A percentile compares a stretch with the other conserved stretches of the same genome.
Evolutionary conservation across 2,329 filamentous ascomycete species (phyloP).

Genomic region (Zelopaecilomyces penicillatus): DNA sequence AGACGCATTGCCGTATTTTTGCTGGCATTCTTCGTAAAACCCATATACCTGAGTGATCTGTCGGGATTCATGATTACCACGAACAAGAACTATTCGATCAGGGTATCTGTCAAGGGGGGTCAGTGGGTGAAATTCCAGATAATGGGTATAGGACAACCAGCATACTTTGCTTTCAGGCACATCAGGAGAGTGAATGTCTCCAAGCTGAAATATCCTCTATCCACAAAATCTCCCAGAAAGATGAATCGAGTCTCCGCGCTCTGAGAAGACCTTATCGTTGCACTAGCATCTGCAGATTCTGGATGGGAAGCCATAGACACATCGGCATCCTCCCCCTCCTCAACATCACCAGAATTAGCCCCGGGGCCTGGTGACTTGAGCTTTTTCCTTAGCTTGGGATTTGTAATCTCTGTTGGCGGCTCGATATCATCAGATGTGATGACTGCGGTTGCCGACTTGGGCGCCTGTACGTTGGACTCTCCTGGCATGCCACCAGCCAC

Average conservation of each 20-base stretch:
- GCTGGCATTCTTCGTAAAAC: slow-evolving; percentile 96
- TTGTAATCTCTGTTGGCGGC: slow-evolving; percentile 78
- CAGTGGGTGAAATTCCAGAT: background rate
- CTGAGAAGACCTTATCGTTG: slow-evolving; percentile 30
- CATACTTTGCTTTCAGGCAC: slow-evolving; percentile 72
- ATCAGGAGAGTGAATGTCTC: slow-evolving; percentile 97
- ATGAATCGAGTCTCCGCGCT: slow-evolving; percentile 50
- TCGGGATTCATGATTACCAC: slow-evolving; percentile 94
- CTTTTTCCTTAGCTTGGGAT: slow-evolving; percentile 81
- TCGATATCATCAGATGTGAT: slow-evolving; percentile 91
- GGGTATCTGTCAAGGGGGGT: slow-evolving; percentile 59
- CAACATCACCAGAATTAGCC: slow-evolving; percentile 42
- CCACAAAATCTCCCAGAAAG: slow-evolving; percentile 83
- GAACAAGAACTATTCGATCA: slow-evolving; percentile 87
- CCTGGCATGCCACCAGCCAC: slow-evolving; percentile 96
- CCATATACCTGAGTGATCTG: slow-evolving; percentile 98
- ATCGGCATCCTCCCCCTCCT: slow-evolving; percentile 38
- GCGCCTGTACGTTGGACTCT: slow-evolving; percentile 61
- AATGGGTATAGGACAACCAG: background rate
- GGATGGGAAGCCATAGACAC: slow-evolving; percentile 21
- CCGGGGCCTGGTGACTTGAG: slow-evolving; percentile 45
- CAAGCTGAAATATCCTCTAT: slow-evolving; percentile 93
- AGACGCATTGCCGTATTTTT: slow-evolving; percentile 96
- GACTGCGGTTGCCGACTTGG: slow-evolving; percentile 60
- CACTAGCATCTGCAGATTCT: slow-evolving; percentile 25